A percentile compares a stretch with the other conserved stretches of the same genome.
These are phyloP conservation scores for Trifolium dubium DNA, from an alignment of 306 rosid genomes.

Conservation along the genomic window DNA sequence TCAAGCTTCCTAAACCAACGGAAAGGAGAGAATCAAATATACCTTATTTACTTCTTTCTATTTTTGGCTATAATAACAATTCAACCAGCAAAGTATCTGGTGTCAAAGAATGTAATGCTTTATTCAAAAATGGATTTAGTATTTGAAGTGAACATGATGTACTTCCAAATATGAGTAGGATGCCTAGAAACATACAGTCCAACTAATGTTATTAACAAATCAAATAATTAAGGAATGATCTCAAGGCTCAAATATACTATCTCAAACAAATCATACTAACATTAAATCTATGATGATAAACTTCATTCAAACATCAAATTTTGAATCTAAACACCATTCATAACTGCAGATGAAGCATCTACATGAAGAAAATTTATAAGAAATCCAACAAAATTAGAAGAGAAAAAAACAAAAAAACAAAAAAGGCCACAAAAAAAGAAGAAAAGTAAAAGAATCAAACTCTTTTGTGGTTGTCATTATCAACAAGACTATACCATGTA, in stretches of 20 bases:
- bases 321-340: neutral
- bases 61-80: conserved; percentile 21
- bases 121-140: neutral
- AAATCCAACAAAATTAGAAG: conserved; percentile 35
- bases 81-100: conserved; percentile 13
- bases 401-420: conserved; percentile 20
- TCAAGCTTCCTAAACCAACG: neutral
- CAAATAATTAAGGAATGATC: too few species aligned
- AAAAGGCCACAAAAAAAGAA: neutral
- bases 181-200: conserved; percentile 18
- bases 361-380: conserved; percentile 34
- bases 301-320: too few species aligned
- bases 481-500: conserved; percentile 1
- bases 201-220: neutral
- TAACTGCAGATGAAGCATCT: conserved; percentile 35
- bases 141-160: neutral
- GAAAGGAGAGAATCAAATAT: conserved; percentile 36
- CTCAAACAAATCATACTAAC: too few species aligned
- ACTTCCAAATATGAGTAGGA: neutral
- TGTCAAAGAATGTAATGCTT: conserved; percentile 11
- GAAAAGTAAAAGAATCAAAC: conserved; percentile 42
- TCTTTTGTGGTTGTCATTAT: conserved; percentile 45
- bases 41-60: neutral
- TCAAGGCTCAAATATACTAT: too few species aligned
- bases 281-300: too few species aligned